Evolutionary conservation across 1,284 basidiomycete genomes (phyloP).

Genomic region (Gymnopus androsaceus): DNA sequence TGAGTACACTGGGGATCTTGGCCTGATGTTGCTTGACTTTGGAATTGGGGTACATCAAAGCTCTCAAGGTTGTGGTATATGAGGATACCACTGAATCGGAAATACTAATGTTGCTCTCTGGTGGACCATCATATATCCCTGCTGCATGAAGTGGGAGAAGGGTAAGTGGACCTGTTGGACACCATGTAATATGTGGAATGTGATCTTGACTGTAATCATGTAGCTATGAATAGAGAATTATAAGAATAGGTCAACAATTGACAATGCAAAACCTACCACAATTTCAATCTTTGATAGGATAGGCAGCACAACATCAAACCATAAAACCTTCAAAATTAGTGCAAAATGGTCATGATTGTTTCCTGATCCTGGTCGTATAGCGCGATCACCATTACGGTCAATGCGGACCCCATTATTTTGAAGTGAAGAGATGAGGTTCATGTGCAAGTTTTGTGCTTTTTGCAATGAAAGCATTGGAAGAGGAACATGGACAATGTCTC

Average conservation of each 20-base stretch:
- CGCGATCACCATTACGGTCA: not conserved
- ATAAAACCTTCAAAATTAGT: not conserved
- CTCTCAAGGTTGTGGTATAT: slow-evolving; percentile 2
- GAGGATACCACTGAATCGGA: slow-evolving; percentile 18
- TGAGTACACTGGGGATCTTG: too few relatives aligned
- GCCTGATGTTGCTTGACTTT: too few relatives aligned
- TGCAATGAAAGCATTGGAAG: slow-evolving; percentile 1
- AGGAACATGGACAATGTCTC: slow-evolving; percentile 9
- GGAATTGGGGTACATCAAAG: too few relatives aligned
- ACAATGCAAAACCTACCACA: not conserved
- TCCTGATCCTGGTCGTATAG: too few relatives aligned
- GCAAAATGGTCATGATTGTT: too few relatives aligned
- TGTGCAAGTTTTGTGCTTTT: not conserved
- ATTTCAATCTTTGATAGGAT: not conserved
- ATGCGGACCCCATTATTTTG: too few relatives aligned
- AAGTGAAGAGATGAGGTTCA: not conserved
- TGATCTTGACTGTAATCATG: too few relatives aligned
- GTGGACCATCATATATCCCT: slow-evolving; percentile 32
- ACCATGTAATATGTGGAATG: too few relatives aligned
- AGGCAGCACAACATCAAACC: not conserved
- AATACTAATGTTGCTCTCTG: not conserved
- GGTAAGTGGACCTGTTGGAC: too few relatives aligned
- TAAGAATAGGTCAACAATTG: slow-evolving; percentile 17
- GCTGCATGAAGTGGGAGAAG: too few relatives aligned
- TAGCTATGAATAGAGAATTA: slow-evolving; percentile 36